Percentiles rank a stretch among this genome's conserved stretches.
Conservation (phyloP, 2,329 filamentous ascomycete genomes). For the Colletotrichum simmondsii region DNA sequence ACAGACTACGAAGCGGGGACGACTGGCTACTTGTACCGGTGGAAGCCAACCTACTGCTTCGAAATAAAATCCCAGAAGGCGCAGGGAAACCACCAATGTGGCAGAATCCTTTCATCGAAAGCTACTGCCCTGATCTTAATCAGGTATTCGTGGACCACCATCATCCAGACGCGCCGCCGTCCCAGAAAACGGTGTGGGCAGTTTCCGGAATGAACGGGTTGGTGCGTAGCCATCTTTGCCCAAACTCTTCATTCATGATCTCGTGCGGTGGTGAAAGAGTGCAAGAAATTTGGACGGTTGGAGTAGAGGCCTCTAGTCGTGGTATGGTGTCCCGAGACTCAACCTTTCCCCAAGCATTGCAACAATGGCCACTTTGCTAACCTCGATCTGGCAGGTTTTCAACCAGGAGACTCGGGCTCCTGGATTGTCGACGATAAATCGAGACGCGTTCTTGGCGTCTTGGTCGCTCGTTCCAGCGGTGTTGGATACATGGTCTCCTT, state of each 20-base stretch:
- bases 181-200: not conserved
- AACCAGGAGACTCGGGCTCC: not conserved
- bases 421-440: not conserved
- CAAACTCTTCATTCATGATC: not conserved
- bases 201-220: not conserved
- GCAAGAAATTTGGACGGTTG: not conserved
- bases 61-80: too few relatives aligned
- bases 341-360: too few relatives aligned
- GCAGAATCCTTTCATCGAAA: not conserved
- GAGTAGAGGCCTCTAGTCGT: not conserved
- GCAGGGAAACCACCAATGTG: too few relatives aligned
- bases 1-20: too few relatives aligned
- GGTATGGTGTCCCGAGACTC: not conserved
- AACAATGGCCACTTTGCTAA: too few relatives aligned
- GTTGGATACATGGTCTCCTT: not conserved
- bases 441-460: not conserved
- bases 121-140: not conserved
- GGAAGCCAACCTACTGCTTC: too few relatives aligned
- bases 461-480: not conserved
- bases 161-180: too few relatives aligned
- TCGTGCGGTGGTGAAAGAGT: not conserved
- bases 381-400: rapidly evolving
- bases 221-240: not conserved
- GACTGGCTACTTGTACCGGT: too few relatives aligned
- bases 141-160: too few relatives aligned